Base-by-base conservation (phyloP, 2,329 filamentous ascomycete species). In the Pseudogymnoascus sp. region DNA sequence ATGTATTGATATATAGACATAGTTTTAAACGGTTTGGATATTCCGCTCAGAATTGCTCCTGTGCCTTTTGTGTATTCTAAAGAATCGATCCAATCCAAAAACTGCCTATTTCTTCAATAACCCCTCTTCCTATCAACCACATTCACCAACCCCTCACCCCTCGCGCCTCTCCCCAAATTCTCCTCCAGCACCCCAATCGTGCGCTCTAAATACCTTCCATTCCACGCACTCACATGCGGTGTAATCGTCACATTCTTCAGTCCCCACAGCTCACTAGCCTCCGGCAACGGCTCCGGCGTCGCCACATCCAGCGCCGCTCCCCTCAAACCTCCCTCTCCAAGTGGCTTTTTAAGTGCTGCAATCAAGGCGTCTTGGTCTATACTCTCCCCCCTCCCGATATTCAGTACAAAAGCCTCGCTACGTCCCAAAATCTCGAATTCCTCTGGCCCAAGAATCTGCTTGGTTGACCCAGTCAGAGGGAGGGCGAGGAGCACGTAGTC, bases 231-330 rank as follows among this genome's bases (percentile, higher is more conserved):
- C 3, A 88, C 75, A 78, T 90, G 87, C 63, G 86, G 86, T 65
- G 84, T 88, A 36, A 89, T 79, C 63, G 82, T 78, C 39, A 84
- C 79, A 72, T 88, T 87, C 21, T 81, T 78, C 64, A 84, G 72
- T 58, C 79, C 79, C 86, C 87, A 89, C 60, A 89, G 71, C 67
- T 84, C 81, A 67, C 82, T 80, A 42, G 85, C 80, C 15, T 72
- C 67, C 0, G 84, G 84, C 65, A 89, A 70, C 0, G 87, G 87
- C 68, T 90, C 87, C 0, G 86, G 86, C 66, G 88, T 85, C 12
- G 86, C 84, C 1, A 89, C 86, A 74, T 90, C 87, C 36, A 89
- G 73, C 3, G 85, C 84, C 0, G 86, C 87, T 31, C 86, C 86
- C 27, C 78, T 74, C 31, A 90, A 70, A 1, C 79, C 77, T 0